A percentile compares a stretch with the other conserved stretches of the same genome.
Evolutionary conservation across 2,329 filamentous ascomycete genomes (phyloP).

Genomic region (Colletotrichum australisinense): DNA sequence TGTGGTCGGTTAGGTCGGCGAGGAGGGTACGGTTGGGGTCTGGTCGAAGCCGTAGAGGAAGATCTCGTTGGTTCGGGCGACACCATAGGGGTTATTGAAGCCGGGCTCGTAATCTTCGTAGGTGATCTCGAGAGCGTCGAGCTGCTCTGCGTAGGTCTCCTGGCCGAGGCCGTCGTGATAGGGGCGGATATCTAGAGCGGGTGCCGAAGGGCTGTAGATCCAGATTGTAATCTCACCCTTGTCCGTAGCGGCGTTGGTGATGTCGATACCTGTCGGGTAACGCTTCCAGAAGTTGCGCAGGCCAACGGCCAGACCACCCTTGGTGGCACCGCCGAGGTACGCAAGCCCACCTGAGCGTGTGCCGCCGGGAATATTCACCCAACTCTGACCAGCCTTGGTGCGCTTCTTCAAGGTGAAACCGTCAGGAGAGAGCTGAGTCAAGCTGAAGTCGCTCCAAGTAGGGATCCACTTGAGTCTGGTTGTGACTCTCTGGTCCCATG

Average conservation of each 20-base stretch:
- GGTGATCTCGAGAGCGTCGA: slow-evolving; percentile 71
- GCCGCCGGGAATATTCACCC: slow-evolving; percentile 68
- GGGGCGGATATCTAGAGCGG: slow-evolving; percentile 65
- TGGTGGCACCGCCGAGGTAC: slow-evolving; percentile 67
- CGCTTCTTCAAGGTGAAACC: slow-evolving; percentile 71
- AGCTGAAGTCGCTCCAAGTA: slow-evolving; percentile 66
- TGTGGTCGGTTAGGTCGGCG: slow-evolving; percentile 53
- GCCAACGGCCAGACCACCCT: slow-evolving; percentile 69
- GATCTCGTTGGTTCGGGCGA: slow-evolving; percentile 68
- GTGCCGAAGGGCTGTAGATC: slow-evolving; percentile 68
- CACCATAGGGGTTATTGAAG: slow-evolving; percentile 67
- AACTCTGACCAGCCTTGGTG: slow-evolving; percentile 66
- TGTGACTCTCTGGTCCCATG: slow-evolving; percentile 59
- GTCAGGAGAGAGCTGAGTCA: slow-evolving; percentile 68
- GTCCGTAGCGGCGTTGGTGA: slow-evolving; percentile 61
- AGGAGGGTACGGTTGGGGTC: slow-evolving; percentile 61
- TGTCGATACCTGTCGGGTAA: slow-evolving; percentile 68
- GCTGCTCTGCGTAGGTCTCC: slow-evolving; percentile 66
- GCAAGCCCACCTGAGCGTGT: slow-evolving; percentile 66
- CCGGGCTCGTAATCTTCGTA: slow-evolving; percentile 71
- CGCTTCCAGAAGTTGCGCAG: slow-evolving; percentile 73
- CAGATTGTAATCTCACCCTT: slow-evolving; percentile 66
- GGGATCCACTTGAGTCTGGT: slow-evolving; percentile 66
- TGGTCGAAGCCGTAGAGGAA: slow-evolving; percentile 62
- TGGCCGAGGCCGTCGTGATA: slow-evolving; percentile 69